Evolutionary conservation across 2,329 filamentous ascomycete genomes (phyloP), one percentile per base, ranked within the genome.

Genomic region (Aquanectria penicillioides): DNA sequence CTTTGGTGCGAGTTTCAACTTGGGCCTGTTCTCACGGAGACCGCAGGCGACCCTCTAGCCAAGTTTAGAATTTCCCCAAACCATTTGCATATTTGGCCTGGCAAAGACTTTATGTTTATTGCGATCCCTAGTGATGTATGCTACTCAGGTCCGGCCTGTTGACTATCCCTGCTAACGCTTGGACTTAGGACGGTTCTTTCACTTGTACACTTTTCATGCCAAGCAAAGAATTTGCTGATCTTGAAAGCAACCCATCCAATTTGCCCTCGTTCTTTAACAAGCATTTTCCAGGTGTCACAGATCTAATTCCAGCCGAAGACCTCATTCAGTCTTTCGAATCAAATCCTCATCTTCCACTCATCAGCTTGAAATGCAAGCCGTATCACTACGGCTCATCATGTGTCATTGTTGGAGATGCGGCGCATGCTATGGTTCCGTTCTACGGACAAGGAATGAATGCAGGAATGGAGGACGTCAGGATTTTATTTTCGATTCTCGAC

Each of bases 391-490:
- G 79, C 46, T 87, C 87, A 20, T 90, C 88, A 1, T 93, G 85
- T 26, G 93, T 97, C 59, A 92, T 99, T 44, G 74, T 99, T 29
- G 95, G 95, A 57, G 95, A 99, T 73, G 93, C 95, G 7, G 94
- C 95, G 0, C 95, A 99, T 74, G 95, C 96, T 56, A 97, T 99
- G 89, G 93, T 99, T 0, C 95, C 95, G 0, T 99, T 99, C 77
- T 99, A 98, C 75, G 95, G 95, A 0, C 95, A 99, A 75, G 95
- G 95, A 31, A 96, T 99, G 89, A 99, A 99, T 71, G 91, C 95
- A 0, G 95, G 95, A 1, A 86, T 99, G 36, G 95, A 99, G 78
- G 94, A 97, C 69, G 93, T 99, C 11, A 88, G 91, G 7, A 88
- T 97, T 5, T 85, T 99, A 1, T 99, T 97, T 76, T 86, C 89